Evolutionary conservation across 2,329 filamentous ascomycete genomes (phyloP), one percentile per base, ranked within the genome.

Genomic region (Fusarium virguliforme): DNA sequence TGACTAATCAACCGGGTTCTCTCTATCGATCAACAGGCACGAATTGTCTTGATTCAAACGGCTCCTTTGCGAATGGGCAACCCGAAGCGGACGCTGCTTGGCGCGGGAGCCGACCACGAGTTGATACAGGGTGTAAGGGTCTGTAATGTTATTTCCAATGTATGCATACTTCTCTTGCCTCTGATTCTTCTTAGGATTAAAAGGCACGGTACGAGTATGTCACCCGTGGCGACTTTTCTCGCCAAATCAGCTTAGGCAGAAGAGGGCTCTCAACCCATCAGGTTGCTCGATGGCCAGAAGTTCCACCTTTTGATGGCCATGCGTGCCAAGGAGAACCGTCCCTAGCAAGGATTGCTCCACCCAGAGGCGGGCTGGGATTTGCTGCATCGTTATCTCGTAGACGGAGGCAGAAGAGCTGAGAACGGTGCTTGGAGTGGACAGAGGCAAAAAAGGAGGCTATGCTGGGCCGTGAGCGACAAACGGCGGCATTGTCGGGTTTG

Each of bases 51-150:
- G 28, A 37, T 40, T 28, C 30, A 46, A 57, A 50, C 22, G 26
- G 59, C 10, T 18, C 8, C 24, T 15, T 8, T 28, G 26, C 43
- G 24, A 62, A 35, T 50, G 34, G 46, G 55, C 38, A 28, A 50
- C 38, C 55, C 32, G 28, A 48, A 48, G 30, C 35, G 26, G 34
- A 55, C 53, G 48, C 35, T 48, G 18, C 54, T 60, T 61, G 64
- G 64, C 70, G 72, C 72, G 72, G 67, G 61, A 74, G 34, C 57
- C 72, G 72, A 72, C 56, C 40, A 26, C 60, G 58, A 26, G 26
- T 10, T n/a, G 13, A 35, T 13, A 30, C 46, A 43, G 24, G 18
- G 18, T 18, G 18, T 18, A 18, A 18, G 18, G 18, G 18, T 18
- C 18, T 18, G 18, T 18, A 18, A 18, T 18, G 18, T 18, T 18